These are phyloP conservation scores for Crassisporium funariophilum DNA, from an alignment of 768 basidiomycete species.

Conservation along the genomic window DNA sequence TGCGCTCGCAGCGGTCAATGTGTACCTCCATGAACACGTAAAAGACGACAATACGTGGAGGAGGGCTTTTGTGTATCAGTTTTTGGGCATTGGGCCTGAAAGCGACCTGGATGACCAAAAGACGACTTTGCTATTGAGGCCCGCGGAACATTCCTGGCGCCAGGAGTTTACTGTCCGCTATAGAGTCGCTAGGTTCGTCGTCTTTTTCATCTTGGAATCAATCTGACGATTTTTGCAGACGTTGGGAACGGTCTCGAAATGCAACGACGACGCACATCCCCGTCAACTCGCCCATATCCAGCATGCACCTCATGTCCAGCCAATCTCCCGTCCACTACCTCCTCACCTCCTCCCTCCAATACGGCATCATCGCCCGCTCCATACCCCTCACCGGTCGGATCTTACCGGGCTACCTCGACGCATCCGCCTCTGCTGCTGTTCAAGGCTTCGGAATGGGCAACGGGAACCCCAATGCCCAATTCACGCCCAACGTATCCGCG, in stretches of 20 bases:
- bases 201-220: conserved; percentile 1
- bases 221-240: conserved; percentile 42
- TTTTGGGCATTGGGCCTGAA: conserved; percentile 69
- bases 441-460: conserved; percentile 62
- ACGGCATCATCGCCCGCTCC: conserved; percentile 64
- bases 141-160: conserved; percentile 64
- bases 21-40: conserved; percentile 61
- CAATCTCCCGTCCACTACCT: conserved; percentile 38
- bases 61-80: conserved; percentile 69
- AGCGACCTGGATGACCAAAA: conserved; percentile 47
- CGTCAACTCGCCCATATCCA: conserved; percentile 55
- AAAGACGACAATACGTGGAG: conserved; percentile 81
- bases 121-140: conserved; percentile 56
- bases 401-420: conserved; percentile 69
- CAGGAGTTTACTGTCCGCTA: conserved; percentile 66
- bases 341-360: conserved; percentile 18
- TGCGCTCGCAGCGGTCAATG: conserved; percentile 55
- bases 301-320: conserved; percentile 66
- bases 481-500: conserved; percentile 64
- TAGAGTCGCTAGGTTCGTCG: conserved; percentile 51
- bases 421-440: conserved; percentile 52
- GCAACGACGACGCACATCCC: conserved; percentile 66
- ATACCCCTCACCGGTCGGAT: conserved; percentile 70
- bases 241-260: conserved; percentile 68
- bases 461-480: conserved; percentile 77